Evolutionary conservation across 805 yeast genomes (phyloP).

Genomic region (Wickerhamiella shivajii): DNA sequence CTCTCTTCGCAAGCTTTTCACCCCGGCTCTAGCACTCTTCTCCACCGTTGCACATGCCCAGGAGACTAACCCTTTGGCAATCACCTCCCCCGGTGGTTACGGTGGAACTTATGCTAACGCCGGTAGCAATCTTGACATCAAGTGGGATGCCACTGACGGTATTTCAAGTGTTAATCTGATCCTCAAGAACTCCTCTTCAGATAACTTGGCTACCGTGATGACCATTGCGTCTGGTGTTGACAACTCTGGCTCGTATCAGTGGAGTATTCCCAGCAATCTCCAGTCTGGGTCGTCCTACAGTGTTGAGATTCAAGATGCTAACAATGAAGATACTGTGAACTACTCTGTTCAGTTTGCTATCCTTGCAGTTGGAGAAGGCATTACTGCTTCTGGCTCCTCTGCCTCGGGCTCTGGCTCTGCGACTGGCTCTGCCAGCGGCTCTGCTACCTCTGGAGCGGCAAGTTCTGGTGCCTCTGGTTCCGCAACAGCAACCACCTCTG

Average conservation of each 20-base stretch:
- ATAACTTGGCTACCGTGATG: constrained; percentile 15
- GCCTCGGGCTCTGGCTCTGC: not conserved
- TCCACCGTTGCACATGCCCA: constrained; percentile 10
- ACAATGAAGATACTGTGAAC: constrained; percentile 14
- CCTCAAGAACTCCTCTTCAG: constrained; percentile 19
- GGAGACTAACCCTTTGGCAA: constrained; percentile 14
- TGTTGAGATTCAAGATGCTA: constrained; percentile 17
- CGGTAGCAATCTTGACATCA: constrained; percentile 17
- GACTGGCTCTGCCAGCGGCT: not conserved
- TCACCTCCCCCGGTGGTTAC: constrained; percentile 17
- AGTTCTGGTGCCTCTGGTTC: not conserved
- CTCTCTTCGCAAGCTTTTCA: constrained; percentile 7
- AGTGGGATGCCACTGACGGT: constrained; percentile 21
- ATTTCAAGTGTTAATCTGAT: constrained; percentile 18
- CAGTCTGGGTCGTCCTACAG: constrained; percentile 17
- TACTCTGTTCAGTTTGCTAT: constrained; percentile 14
- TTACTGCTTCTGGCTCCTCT: not conserved
- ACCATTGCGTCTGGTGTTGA: constrained; percentile 19
- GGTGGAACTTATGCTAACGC: constrained; percentile 22
- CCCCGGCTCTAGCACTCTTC: constrained; percentile 3
- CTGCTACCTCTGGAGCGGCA: not conserved
- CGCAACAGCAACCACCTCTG: not conserved
- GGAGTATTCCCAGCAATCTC: constrained; percentile 18
- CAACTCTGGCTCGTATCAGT: constrained; percentile 21
- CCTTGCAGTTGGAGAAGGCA: constrained; percentile 6